Conservation (phyloP, 345 rosid genomes). For the Gossypium australe region DNA sequence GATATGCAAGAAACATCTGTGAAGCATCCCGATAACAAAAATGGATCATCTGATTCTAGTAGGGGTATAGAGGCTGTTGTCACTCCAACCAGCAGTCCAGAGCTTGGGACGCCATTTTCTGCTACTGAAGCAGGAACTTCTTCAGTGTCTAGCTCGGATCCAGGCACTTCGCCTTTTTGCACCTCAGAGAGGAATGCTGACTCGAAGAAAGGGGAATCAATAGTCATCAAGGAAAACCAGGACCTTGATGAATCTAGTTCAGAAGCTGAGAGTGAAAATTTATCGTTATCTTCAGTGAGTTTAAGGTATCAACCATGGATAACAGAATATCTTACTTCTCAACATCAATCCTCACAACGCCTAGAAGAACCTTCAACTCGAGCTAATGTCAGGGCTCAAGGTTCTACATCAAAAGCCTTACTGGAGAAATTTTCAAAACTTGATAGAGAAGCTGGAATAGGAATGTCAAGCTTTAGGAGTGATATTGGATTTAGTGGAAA, state of each 20-base stretch:
- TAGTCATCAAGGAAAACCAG: conserved; percentile 48
- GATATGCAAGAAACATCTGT: conserved; percentile 47
- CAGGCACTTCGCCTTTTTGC: conserved; percentile 87
- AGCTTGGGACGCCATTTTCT: conserved; percentile 90
- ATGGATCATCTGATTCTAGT: conserved; percentile 40
- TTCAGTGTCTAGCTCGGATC: conserved; percentile 91
- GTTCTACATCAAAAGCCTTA: conserved; percentile 47
- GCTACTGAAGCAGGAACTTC: conserved; percentile 93
- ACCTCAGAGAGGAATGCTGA: conserved; percentile 49
- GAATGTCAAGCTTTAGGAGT: conserved; percentile 41
- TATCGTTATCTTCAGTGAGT: conserved; percentile 71
- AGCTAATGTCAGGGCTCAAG: conserved; percentile 36
- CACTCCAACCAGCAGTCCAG: conserved; percentile 93
- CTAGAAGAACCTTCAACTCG: conserved; percentile 45
- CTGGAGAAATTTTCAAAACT: conserved; percentile 61
- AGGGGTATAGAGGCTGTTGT: conserved; percentile 50
- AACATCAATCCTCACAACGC: conserved; percentile 41
- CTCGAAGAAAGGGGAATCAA: conserved; percentile 60
- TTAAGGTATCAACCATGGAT: conserved; percentile 87
- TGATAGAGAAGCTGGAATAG: conserved; percentile 51
- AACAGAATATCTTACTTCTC: conserved; percentile 51
- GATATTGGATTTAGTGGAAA: conserved; percentile 64
- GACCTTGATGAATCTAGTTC: conserved; percentile 60
- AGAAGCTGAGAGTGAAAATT: conserved; percentile 71
- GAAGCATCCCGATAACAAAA: conserved; percentile 34